phyloP scores from a whole-genome alignment of 495 filamentous ascomycete species.

The Aspergillus nanangensis region DNA sequence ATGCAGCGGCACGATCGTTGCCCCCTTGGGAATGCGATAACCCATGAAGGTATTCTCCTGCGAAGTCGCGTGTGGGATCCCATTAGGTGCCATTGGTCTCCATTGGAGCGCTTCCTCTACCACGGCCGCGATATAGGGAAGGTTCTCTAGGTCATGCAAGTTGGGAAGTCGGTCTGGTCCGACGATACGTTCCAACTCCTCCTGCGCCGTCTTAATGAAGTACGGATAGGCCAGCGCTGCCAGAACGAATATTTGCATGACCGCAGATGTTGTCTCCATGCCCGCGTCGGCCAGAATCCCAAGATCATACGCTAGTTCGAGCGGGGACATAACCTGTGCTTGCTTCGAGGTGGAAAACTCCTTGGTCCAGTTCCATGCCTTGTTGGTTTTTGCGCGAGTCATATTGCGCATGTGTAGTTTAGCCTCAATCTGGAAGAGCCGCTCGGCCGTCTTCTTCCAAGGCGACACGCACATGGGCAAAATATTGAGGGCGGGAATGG shows the following conservation, averaged over 20 bases:
- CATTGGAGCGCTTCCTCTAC: constrained; percentile 36
- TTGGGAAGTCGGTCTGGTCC: constrained; percentile 16
- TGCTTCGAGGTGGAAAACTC: constrained; percentile 9
- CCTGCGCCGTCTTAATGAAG: constrained; percentile 41
- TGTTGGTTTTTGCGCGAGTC: constrained; percentile 1
- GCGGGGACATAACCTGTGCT: constrained; percentile 7
- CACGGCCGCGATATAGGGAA: constrained; percentile 31
- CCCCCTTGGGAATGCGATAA: constrained; percentile 44
- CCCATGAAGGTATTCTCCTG: constrained; percentile 51
- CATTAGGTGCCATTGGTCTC: constrained; percentile 27
- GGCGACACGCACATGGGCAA: constrained; percentile 19
- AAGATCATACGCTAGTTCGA: constrained; percentile 31
- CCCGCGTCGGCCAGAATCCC: constrained; percentile 36
- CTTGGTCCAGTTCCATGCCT: constrained; percentile 24
- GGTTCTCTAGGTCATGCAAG: constrained; percentile 8
- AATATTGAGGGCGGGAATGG: constrained; percentile 23
- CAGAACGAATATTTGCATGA: constrained; percentile 32
- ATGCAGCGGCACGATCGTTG: constrained; percentile 36
- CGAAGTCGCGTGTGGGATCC: constrained; percentile 46
- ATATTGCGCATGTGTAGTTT: constrained; percentile 10
- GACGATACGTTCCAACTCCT: constrained; percentile 33
- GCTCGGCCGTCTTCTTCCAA: constrained; percentile 20
- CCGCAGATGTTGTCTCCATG: constrained; percentile 26
- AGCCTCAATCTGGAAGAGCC: constrained; percentile 8
- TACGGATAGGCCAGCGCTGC: constrained; percentile 32